Evolutionary conservation across 2,329 filamentous ascomycete genomes (phyloP).

Genomic region (Xylariales sp.): DNA sequence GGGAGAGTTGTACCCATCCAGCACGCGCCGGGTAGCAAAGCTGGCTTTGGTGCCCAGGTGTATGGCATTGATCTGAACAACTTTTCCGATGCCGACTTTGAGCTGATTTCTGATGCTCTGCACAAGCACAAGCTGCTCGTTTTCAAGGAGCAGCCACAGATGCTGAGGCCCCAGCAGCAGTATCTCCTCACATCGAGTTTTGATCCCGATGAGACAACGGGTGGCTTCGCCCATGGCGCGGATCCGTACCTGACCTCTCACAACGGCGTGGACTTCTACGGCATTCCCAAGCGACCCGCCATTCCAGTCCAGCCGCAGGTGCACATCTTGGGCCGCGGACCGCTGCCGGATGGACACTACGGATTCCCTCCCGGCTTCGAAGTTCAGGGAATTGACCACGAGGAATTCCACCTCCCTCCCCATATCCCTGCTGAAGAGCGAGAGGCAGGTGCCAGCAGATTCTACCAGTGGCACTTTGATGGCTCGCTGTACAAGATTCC

Average conservation of each 20-base stretch:
- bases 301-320: conserved; percentile 76
- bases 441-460: conserved; percentile 38
- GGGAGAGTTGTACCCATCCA: conserved; percentile 20
- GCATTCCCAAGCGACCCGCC: conserved; percentile 31
- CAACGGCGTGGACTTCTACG: conserved; percentile 29
- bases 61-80: conserved; percentile 31
- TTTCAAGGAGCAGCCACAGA: conserved; percentile 61
- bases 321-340: conserved; percentile 75
- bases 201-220: conserved; percentile 27
- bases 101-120: conserved; percentile 57
- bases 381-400: conserved; percentile 30
- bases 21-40: conserved; percentile 20
- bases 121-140: conserved; percentile 67
- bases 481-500: conserved; percentile 71
- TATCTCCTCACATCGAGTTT: conserved; percentile 28
- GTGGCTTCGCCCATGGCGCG: conserved; percentile 31
- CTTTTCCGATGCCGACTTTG: conserved; percentile 56
- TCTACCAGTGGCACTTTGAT: conserved; percentile 80
- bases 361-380: conserved; percentile 32
- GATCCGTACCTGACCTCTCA: conserved; percentile 27
- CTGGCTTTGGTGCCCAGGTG: conserved; percentile 28
- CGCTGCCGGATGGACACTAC: conserved; percentile 54
- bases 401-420: conserved; percentile 31
- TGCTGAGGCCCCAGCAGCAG: conserved; percentile 32
- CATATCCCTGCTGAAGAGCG: conserved; percentile 28